Percentiles rank a stretch among this genome's conserved stretches.
Evolutionary conservation across 1,139 yeast species (phyloP).

Genomic region (Zhuliangozyma blackwelliae): DNA sequence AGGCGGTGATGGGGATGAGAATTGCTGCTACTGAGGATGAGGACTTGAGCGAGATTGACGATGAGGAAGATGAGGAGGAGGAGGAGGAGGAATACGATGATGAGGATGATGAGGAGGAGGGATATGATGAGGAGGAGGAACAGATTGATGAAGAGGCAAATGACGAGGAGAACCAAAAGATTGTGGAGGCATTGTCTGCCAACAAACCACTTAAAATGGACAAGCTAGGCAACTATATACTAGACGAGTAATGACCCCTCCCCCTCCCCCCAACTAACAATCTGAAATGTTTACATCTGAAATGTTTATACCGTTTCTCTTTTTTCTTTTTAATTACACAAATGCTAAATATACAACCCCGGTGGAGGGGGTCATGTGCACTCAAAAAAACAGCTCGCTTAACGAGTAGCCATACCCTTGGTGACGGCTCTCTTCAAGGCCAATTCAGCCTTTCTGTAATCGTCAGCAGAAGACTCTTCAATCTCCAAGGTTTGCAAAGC

Average conservation of each 20-base stretch:
- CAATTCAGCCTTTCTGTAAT: conserved; percentile 98
- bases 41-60: conserved; percentile 26
- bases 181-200: conserved; percentile 59
- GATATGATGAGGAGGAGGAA: conserved; percentile 28
- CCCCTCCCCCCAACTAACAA: conserved; percentile 7
- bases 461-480: conserved; percentile 95
- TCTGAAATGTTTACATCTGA: no score
- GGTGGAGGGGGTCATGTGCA: no score
- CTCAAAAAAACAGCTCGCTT: conserved; percentile 22
- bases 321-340: background rate
- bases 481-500: conserved; percentile 98
- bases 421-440: conserved; percentile 98
- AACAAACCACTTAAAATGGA: conserved; percentile 72
- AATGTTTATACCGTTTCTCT: background rate
- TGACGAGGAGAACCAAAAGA: conserved; percentile 66
- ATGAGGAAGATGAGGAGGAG: conserved; percentile 24
- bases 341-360: no score
- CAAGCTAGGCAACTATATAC: conserved; percentile 71
- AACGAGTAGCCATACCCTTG: conserved; percentile 99
- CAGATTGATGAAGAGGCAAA: conserved; percentile 24
- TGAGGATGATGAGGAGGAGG: conserved; percentile 25
- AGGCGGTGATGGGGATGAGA: conserved; percentile 67
- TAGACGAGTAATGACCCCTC: conserved; percentile 37
- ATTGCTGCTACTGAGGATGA: conserved; percentile 27
- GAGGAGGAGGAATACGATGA: conserved; percentile 29